Conservation (phyloP, 129 eudicot species). For the Pulicaria dysenterica region DNA sequence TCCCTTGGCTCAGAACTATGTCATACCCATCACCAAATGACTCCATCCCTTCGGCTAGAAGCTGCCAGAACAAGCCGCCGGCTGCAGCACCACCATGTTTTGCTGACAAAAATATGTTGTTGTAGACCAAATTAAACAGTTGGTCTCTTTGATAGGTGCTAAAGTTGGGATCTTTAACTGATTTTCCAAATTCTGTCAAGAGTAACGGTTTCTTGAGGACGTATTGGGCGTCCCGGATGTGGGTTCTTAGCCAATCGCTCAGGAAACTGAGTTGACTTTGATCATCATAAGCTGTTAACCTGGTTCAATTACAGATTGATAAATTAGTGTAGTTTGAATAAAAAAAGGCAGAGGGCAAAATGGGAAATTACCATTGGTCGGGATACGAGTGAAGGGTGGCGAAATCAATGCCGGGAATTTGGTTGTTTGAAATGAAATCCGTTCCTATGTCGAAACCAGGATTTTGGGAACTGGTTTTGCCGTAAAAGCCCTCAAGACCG, state of each 20-base stretch:
- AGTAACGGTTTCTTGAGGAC: slow-evolving; percentile 64
- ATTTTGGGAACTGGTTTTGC: slow-evolving; percentile 57
- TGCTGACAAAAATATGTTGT: slow-evolving; percentile 71
- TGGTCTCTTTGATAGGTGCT: slow-evolving; percentile 62
- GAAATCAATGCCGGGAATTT: slow-evolving; percentile 70
- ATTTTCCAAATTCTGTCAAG: slow-evolving; percentile 86
- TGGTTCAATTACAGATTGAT: slow-evolving; percentile 24
- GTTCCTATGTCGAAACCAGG: slow-evolving; percentile 79
- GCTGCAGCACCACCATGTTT: slow-evolving; percentile 81
- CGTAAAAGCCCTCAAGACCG: slow-evolving; percentile 94
- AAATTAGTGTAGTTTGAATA: not conserved
- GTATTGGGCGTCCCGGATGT: slow-evolving; percentile 71
- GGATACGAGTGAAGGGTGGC: slow-evolving; percentile 92
- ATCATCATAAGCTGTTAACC: slow-evolving; percentile 70
- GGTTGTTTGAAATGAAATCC: slow-evolving; percentile 82
- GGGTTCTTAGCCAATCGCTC: slow-evolving; percentile 68
- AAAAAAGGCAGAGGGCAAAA: slow-evolving; percentile 7
- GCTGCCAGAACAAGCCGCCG: slow-evolving; percentile 95
- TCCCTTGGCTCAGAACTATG: slow-evolving; percentile 53
- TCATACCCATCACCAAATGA: slow-evolving; percentile 75
- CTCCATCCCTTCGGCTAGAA: slow-evolving; percentile 68
- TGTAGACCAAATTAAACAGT: slow-evolving; percentile 58
- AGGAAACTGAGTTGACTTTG: slow-evolving; percentile 59
- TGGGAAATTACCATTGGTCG: slow-evolving; percentile 78
- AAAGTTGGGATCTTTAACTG: slow-evolving; percentile 60